Evolutionary conservation across 441 rosid species (phyloP).

Genomic region (Erodium moschatum): DNA sequence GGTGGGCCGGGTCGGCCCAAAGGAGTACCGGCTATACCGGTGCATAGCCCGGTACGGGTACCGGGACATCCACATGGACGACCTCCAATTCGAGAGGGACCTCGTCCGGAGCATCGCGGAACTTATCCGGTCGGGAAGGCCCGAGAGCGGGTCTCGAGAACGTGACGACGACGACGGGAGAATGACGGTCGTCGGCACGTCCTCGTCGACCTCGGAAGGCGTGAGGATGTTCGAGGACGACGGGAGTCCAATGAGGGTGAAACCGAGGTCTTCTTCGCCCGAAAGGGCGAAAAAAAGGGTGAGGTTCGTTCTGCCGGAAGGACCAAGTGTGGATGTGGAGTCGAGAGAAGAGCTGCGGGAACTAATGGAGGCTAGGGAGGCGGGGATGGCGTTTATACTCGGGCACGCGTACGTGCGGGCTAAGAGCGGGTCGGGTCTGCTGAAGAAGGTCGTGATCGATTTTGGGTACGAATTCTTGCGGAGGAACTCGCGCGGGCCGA

Average conservation of each 20-base stretch:
- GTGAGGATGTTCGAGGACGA: constrained; percentile 33
- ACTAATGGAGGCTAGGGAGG: constrained; percentile 52
- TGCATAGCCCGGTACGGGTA: constrained; percentile 89
- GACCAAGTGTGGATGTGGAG: constrained; percentile 30
- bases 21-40: constrained; percentile 73
- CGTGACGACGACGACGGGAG: constrained; percentile 35
- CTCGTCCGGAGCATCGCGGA: constrained; percentile 59
- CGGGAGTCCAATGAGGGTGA: constrained; percentile 44
- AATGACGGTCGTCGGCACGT: constrained; percentile 82
- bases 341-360: constrained; percentile 56
- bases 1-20: constrained; percentile 86
- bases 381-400: constrained; percentile 79
- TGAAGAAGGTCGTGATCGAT: constrained; percentile 67
- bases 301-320: constrained; percentile 57
- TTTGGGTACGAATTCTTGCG: constrained; percentile 78
- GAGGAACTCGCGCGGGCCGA: constrained; percentile 83
- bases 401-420: constrained; percentile 87
- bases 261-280: constrained; percentile 26
- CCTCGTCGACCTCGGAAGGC: constrained; percentile 35
- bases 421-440: constrained; percentile 80
- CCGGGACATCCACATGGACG: constrained; percentile 92
- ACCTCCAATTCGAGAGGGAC: constrained; percentile 84
- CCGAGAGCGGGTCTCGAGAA: constrained; percentile 13
- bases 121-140: constrained; percentile 72
- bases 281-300: constrained; percentile 38